phyloP scores from a whole-genome alignment of 257 asterid species.

The Cynanchum wilfordii region DNA sequence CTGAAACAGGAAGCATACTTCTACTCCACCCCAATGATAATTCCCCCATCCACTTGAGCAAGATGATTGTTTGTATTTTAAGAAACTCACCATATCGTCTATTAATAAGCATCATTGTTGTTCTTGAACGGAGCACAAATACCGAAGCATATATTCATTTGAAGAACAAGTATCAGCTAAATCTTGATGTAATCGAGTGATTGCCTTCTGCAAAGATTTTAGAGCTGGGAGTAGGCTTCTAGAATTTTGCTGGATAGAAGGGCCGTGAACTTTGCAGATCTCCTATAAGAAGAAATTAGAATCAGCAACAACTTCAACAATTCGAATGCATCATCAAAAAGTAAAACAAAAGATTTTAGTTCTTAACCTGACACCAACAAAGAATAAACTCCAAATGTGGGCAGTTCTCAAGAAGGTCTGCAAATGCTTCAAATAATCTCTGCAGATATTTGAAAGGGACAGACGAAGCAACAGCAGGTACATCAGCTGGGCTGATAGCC shows the following conservation, averaged over 20 bases:
- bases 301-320: conserved; percentile 4
- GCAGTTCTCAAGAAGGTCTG: conserved; percentile 76
- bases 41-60: not conserved
- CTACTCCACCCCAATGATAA: not conserved
- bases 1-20: not conserved
- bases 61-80: not conserved
- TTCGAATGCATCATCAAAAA: not conserved
- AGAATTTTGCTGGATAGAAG: conserved; percentile 70
- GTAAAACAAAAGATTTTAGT: conserved; percentile 6
- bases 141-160: conserved; percentile 80
- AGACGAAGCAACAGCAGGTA: conserved; percentile 75
- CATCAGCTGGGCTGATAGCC: conserved; percentile 60
- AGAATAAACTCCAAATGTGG: conserved; percentile 91
- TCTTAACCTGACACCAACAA: conserved; percentile 81
- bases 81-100: conserved; percentile 2
- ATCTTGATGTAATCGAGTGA: conserved; percentile 81
- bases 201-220: conserved; percentile 78
- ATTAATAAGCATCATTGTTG: conserved; percentile 25
- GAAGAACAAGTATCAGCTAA: conserved; percentile 88
- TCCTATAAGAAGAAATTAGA: conserved; percentile 41
- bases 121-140: conserved; percentile 55
- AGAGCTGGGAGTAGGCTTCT: conserved; percentile 80
- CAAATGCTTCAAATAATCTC: conserved; percentile 80
- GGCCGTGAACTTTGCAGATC: conserved; percentile 69
- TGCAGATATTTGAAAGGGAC: conserved; percentile 75